Evolutionary conservation across 2,329 filamentous ascomycete genomes (phyloP).

Genomic region (Ophiocordyceps camponoti-floridani): DNA sequence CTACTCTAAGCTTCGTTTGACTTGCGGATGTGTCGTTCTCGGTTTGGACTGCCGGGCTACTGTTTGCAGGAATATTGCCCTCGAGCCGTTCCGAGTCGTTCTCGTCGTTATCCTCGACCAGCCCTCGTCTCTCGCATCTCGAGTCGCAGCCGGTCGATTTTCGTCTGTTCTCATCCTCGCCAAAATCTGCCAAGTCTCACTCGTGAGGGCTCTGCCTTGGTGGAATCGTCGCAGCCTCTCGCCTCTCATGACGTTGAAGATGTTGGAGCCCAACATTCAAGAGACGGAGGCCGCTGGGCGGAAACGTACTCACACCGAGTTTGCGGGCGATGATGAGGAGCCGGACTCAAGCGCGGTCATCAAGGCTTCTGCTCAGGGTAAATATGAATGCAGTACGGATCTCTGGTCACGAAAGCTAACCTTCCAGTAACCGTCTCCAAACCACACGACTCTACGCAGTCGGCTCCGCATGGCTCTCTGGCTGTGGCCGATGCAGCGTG

Average conservation of each 20-base stretch:
- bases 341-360: conserved; percentile 6
- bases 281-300: conserved; percentile 22
- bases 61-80: too few species aligned
- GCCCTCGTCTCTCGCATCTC: not conserved
- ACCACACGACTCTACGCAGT: conserved; percentile 9
- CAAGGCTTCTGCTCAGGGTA: conserved; percentile 5
- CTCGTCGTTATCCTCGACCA: not conserved
- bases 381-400: not conserved
- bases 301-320: conserved; percentile 30
- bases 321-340: conserved; percentile 15
- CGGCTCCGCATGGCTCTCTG: conserved; percentile 12
- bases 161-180: not conserved
- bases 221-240: not conserved
- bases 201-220: not conserved
- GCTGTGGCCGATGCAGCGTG: conserved; percentile 23
- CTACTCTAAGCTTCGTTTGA: too few species aligned
- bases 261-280: conserved; percentile 28
- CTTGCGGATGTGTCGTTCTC: too few species aligned
- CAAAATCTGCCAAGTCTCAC: not conserved
- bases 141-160: not conserved
- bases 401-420: conserved; percentile 4
- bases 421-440: conserved; percentile 8
- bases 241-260: conserved; percentile 26
- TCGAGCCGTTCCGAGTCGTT: not conserved
- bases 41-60: too few species aligned